Base-by-base conservation (phyloP, 2,329 filamentous ascomycete genomes). In the Plenodomus tracheiphilus region DNA sequence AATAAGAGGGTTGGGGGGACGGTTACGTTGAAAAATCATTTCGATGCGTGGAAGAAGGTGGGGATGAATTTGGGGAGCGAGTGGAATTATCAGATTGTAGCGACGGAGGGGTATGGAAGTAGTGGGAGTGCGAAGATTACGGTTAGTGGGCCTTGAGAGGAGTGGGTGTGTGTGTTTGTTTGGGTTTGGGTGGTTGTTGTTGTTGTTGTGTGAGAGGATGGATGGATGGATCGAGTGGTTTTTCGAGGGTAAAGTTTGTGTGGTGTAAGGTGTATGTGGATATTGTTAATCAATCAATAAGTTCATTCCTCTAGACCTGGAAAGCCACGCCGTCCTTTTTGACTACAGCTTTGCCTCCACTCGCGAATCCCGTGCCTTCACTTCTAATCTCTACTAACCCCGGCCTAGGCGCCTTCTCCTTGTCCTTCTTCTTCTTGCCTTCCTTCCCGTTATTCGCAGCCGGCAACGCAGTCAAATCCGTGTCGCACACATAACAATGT, bases 341-440 rank as follows among this genome's bases (percentile, higher is more conserved):
- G 15, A 95, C 91, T 61, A 89, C 83, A 65, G 88, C 96, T 43
- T 83, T 82, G 2, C 94, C 93, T n/a, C 87, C 86, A 4, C 90
- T 88, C 4, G 93, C 92, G 72, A 96, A 97, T 0, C 93, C 93
- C 0, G 93, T 97, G 0, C 93, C 93, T 62, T 97, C 93, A 30
- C 87, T 89, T 58, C 83, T 85, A 41, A 97, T 81, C 65, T 88
- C 84, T 2, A 97, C 86, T 28, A 97, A 68, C 0, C 92, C 92
- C 0, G 86, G 83, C 51, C 79, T 84, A 30, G 87, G 79, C 43
- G 77, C 83, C 30, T 85, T 80, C 59, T 83, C 83, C 36, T 75
- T 73, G 22, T 75, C 76, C 40, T 80, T 72, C 44, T 75, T 74
- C 39, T 58, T 54, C 49, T 15, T 32, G 6, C 11, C 11, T 15